These are phyloP conservation scores for Halophytophthora batemanensis DNA, from an alignment of 352 stramenopile genomes.

Conservation along the genomic window DNA sequence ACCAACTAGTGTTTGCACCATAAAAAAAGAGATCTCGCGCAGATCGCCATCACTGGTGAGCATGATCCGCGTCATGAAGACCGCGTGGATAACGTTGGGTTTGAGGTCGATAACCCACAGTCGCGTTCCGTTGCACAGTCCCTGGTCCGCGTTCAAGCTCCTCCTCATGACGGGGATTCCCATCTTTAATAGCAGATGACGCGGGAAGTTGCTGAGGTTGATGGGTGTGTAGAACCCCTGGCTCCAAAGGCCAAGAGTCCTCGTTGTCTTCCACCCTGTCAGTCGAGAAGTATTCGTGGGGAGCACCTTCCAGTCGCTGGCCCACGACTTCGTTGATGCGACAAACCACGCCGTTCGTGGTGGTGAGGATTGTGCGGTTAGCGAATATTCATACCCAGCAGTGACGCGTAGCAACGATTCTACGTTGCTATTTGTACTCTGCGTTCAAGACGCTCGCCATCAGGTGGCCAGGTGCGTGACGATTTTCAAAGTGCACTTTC, in stretches of 20 bases:
- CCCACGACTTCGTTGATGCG: slow-evolving; percentile 10
- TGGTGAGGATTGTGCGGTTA: slow-evolving; percentile 10
- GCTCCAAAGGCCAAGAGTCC: slow-evolving; percentile 6
- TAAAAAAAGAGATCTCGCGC: slow-evolving; percentile 16
- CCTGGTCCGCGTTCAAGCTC: slow-evolving; percentile 23
- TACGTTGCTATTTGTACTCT: no score
- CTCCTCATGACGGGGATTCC: slow-evolving; percentile 33
- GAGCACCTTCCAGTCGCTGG: background rate
- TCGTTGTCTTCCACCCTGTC: slow-evolving; percentile 8
- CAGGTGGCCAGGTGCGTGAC: no score
- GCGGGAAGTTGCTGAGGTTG: background rate
- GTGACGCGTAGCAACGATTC: no score
- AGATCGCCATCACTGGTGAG: slow-evolving; percentile 12
- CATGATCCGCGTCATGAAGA: slow-evolving; percentile 13
- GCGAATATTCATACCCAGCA: no score
- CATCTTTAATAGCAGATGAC: background rate
- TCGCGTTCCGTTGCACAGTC: slow-evolving; percentile 22
- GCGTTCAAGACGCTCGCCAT: no score
- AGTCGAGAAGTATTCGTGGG: slow-evolving; percentile 8
- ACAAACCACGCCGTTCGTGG: slow-evolving; percentile 10
- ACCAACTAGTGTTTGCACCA: slow-evolving; percentile 16
- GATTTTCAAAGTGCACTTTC: no score
- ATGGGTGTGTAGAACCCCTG: no score
- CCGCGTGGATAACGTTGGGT: slow-evolving; percentile 20
- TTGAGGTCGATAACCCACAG: slow-evolving; percentile 26